Conservation (phyloP, 805 yeast genomes). For the Starmerella apis region DNA sequence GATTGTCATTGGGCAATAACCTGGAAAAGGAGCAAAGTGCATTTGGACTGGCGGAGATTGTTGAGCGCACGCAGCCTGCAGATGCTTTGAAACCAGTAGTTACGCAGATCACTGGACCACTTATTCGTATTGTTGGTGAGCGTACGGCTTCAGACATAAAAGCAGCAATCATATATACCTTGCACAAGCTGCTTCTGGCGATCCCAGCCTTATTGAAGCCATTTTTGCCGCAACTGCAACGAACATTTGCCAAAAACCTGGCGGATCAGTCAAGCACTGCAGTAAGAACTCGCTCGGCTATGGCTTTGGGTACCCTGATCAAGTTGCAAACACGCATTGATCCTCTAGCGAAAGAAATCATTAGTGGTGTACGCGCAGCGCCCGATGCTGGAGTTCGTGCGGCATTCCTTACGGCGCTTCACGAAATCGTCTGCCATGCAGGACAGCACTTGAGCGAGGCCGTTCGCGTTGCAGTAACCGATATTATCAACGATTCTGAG, state of each 20-base stretch:
- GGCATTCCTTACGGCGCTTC: conserved; percentile 74
- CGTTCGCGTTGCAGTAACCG: conserved; percentile 57
- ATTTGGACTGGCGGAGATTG: conserved; percentile 74
- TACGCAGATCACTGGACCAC: conserved; percentile 90
- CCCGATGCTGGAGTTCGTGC: conserved; percentile 58
- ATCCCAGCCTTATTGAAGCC: conserved; percentile 89
- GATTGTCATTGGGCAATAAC: conserved; percentile 83
- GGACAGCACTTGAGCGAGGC: conserved; percentile 68
- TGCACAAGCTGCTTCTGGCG: conserved; percentile 64
- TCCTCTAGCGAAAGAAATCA: conserved; percentile 76
- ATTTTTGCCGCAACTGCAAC: conserved; percentile 91
- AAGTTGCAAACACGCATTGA: conserved; percentile 88
- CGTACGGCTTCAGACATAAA: conserved; percentile 83
- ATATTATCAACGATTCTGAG: conserved; percentile 64
- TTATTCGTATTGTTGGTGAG: conserved; percentile 96
- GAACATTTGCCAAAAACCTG: conserved; percentile 89
- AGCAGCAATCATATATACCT: conserved; percentile 81
- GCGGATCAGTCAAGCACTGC: conserved; percentile 65
- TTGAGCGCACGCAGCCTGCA: conserved; percentile 74
- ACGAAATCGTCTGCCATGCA: conserved; percentile 70
- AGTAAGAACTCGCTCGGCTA: conserved; percentile 75
- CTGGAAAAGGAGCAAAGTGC: conserved; percentile 83
- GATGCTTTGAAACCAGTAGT: conserved; percentile 70
- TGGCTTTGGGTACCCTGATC: conserved; percentile 78
- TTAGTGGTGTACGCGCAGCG: conserved; percentile 56